Percentiles rank a stretch among this genome's conserved stretches.
phyloP scores from a whole-genome alignment of 495 filamentous ascomycete genomes.

The Aspergillus kassunensis region DNA sequence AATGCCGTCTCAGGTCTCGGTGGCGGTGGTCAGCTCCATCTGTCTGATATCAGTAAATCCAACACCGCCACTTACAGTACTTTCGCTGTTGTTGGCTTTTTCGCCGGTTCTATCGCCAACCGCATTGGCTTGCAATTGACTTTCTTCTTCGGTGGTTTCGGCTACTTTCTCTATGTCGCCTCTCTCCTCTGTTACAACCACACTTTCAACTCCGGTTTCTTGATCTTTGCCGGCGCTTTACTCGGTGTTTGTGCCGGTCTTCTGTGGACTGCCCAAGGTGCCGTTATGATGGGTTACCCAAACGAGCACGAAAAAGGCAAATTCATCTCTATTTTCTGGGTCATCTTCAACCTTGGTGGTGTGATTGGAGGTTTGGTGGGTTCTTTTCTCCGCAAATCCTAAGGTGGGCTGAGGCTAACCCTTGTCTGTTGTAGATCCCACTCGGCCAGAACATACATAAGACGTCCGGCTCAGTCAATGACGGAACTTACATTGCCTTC shows the following conservation, averaged over 20 bases:
- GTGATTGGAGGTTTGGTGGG: conserved; percentile 81
- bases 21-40: conserved; percentile 62
- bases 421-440: conserved; percentile 49
- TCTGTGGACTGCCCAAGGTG: conserved; percentile 88
- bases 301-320: conserved; percentile 76
- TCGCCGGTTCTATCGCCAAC: conserved; percentile 76
- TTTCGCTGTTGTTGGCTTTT: conserved; percentile 84
- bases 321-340: conserved; percentile 90
- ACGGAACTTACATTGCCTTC: conserved; percentile 90
- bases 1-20: conserved; percentile 76
- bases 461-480: conserved; percentile 58
- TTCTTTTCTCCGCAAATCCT: background rate
- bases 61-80: conserved; percentile 74
- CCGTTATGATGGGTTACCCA: conserved; percentile 95
- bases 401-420: background rate
- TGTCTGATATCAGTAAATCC: conserved; percentile 62
- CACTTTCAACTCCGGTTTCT: conserved; percentile 56
- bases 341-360: conserved; percentile 90
- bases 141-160: conserved; percentile 75
- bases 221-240: conserved; percentile 55
- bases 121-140: conserved; percentile 69
- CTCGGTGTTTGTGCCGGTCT: conserved; percentile 76
- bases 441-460: conserved; percentile 74
- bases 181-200: conserved; percentile 81
- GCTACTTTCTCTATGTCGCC: conserved; percentile 80